Evolutionary conservation across 1,139 yeast species (phyloP).

Genomic region (Eremothecium sinecaudum): DNA sequence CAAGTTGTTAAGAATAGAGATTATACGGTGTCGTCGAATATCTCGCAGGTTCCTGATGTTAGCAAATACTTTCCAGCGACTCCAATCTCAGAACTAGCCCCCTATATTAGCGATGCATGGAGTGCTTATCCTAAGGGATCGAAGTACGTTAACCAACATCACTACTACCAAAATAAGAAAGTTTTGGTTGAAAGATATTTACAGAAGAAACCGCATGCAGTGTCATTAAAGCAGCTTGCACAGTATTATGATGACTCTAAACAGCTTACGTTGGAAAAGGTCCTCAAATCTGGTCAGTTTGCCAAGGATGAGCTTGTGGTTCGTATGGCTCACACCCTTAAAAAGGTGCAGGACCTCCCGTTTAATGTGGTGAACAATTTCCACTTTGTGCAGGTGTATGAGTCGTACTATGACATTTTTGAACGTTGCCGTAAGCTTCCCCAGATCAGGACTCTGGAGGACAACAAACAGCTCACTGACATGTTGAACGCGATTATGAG

Average conservation of each 20-base stretch:
- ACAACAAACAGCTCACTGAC: constrained; percentile 63
- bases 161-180: constrained; percentile 72
- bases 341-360: constrained; percentile 74
- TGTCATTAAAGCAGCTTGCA: constrained; percentile 76
- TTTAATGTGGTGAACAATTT: constrained; percentile 76
- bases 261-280: constrained; percentile 60
- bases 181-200: constrained; percentile 55
- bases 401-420: constrained; percentile 78
- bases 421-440: constrained; percentile 72
- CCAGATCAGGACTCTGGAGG: constrained; percentile 54
- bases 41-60: constrained; percentile 27
- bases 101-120: constrained; percentile 26
- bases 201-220: constrained; percentile 70
- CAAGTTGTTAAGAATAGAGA: too few relatives aligned
- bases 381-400: constrained; percentile 80
- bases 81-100: constrained; percentile 28
- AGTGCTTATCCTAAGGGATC: constrained; percentile 29
- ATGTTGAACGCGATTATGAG: constrained; percentile 51
- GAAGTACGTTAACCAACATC: constrained; percentile 43
- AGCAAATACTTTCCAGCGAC: constrained; percentile 27
- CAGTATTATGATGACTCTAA: constrained; percentile 64
- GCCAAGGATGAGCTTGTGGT: constrained; percentile 79
- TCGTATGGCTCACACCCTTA: constrained; percentile 67
- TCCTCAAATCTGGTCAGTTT: constrained; percentile 75
- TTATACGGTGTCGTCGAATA: constrained; percentile 11